Base-by-base conservation (phyloP, 768 basidiomycete species). In the Lactarius indigo region DNA sequence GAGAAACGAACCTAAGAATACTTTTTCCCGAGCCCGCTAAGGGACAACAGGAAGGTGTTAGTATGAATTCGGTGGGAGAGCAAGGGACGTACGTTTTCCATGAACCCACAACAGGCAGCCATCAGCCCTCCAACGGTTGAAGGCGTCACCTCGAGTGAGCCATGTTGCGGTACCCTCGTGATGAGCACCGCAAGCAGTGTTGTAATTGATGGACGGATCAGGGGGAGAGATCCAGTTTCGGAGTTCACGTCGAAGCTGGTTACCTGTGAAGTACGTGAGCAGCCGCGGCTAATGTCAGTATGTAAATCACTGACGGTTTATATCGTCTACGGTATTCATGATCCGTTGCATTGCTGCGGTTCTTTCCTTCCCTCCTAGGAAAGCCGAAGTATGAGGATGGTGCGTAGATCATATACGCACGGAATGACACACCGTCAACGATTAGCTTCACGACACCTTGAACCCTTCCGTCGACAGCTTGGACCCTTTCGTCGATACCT, bases 1-100 rank as follows among this genome's bases (percentile, higher is more conserved):
- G 1, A 7, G n/a, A 8, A 30, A 57, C 42, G 5, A 8, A 64
- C 64, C 42, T 47, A 0, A 64, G 57, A 17, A 59, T 35, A 59
- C n/a, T 64, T 20, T 64, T 64, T 1, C 64, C 64, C 2, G 64
- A 64, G 6, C 64, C 64, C n/a, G 58, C 64, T 64, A 55, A 1
- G 10, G 26, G 33, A n/a, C n/a, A n/a, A 3, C 54, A 28, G 54
- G 0, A 28, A 30, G 8, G 9, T 2, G 18, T 60, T 15, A 33
- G 59, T 28, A 55, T 23, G 7, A 28, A 39, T 12, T n/a, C 42
- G n/a, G 13, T 15, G 10, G 6, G 0, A 7, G 1, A 54, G 17
- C 5, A 12, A 5, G 47, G 8, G 18, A 35, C 17, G 6, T 58
- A 52, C 64, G 57, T 37, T 64, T 59, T 28, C 44, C 57, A 8